Evolutionary conservation across 305 asterid species (phyloP).

Genomic region (Fraxinus albicans): DNA sequence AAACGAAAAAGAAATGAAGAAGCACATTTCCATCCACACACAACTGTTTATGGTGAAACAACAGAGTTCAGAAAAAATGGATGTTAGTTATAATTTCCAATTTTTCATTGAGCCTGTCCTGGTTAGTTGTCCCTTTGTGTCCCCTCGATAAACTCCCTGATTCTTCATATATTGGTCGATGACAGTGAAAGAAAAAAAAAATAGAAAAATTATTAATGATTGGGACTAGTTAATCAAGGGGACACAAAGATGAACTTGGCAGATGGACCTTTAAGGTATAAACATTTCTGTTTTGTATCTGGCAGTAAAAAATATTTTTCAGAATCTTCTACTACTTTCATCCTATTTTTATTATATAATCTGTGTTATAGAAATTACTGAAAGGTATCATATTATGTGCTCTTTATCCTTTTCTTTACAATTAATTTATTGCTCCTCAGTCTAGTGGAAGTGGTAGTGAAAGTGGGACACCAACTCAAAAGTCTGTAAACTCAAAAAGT

Average conservation of each 20-base stretch:
- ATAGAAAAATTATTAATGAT: not conserved
- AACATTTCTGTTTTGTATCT: not conserved
- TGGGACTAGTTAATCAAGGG: not conserved
- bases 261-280: constrained; percentile 8
- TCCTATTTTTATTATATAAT: not conserved
- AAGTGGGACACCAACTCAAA: constrained; percentile 68
- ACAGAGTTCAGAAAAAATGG: not conserved
- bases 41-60: not conserved
- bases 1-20: not conserved
- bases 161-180: constrained; percentile 3
- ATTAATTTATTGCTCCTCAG: constrained; percentile 33
- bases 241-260: not conserved
- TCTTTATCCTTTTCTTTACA: not conserved
- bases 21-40: not conserved
- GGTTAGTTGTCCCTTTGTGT: not conserved
- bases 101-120: not conserved
- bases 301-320: not conserved
- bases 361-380: not conserved
- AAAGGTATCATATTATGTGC: not conserved
- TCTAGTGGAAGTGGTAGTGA: constrained; percentile 94
- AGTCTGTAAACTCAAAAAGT: constrained; percentile 53
- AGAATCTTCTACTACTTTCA: not conserved
- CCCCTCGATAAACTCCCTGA: not conserved
- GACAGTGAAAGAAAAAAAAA: not conserved
- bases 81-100: not conserved